phyloP scores from a whole-genome alignment of 1,139 yeast genomes.

The Suhomyces wounanorum region DNA sequence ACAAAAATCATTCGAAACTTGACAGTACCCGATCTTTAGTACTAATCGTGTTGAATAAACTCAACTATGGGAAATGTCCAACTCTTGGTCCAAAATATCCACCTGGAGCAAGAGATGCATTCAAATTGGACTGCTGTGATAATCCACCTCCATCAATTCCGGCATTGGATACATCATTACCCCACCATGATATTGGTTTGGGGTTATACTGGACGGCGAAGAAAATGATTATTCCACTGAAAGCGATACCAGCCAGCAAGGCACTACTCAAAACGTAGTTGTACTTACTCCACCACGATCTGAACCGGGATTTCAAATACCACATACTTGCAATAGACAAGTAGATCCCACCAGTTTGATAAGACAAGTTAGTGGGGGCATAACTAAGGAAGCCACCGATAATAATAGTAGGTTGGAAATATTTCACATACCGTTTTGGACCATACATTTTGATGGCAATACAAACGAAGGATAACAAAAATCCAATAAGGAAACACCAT shows the following conservation, averaged over 20 bases:
- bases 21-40: no score
- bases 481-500: constrained; percentile 58
- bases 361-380: constrained; percentile 22
- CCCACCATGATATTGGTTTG: constrained; percentile 23
- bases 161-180: constrained; percentile 16
- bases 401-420: constrained; percentile 24
- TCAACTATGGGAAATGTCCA: constrained; percentile 16
- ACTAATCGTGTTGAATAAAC: no score
- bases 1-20: no score
- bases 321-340: constrained; percentile 20
- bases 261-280: constrained; percentile 23
- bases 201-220: constrained; percentile 24
- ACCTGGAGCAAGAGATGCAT: constrained; percentile 19
- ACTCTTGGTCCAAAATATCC: constrained; percentile 24
- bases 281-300: constrained; percentile 23
- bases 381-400: constrained; percentile 20
- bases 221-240: constrained; percentile 22
- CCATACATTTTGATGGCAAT: constrained; percentile 26
- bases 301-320: constrained; percentile 18
- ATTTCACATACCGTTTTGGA: constrained; percentile 16
- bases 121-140: constrained; percentile 3
- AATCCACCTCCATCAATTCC: constrained; percentile 18
- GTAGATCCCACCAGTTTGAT: constrained; percentile 20
- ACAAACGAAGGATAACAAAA: constrained; percentile 34
- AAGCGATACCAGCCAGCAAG: constrained; percentile 24